Base-by-base conservation (phyloP, 1,139 yeast species). In the Yamadazyma mexicana region DNA sequence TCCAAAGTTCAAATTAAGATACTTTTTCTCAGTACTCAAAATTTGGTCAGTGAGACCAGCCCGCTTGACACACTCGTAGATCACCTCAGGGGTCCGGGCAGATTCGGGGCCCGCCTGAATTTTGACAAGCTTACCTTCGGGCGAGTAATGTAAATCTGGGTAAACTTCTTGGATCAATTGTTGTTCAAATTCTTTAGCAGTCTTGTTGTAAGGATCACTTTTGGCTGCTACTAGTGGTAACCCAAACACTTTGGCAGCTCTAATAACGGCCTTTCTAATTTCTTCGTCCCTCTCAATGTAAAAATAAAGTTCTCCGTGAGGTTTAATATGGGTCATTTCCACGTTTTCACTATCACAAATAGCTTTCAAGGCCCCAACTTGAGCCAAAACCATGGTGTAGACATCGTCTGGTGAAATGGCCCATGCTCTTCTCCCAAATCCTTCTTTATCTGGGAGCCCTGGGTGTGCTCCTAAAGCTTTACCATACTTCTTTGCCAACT, bases 161-260 rank as follows among this genome's bases (percentile, higher is more conserved):
- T 65, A 64, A 17, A 62, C 49, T 40, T 66, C 71, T 43, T 66
- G 69, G 35, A 65, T 61, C 17, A 66, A 48, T 38, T 55, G 61
- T 58, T 28, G 69, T 61, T 86, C 86, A 42, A 78, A 73, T 25
- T 71, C 65, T 57, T 85, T 83, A 27, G 95, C 88, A 59, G 71
- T 87, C 40, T 70, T 75, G 49, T 91, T 69, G 54, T 88, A 87
- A 40, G 77, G 73, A 15, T 82, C 71, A 98, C 98, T 94, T 39
- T 92, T 65, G 35, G 73, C 75, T 49, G 84, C 63, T 40, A 87
- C 91, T 26, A 81, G 83, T 4, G 97, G 95, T n/a, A 65, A 64
- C 2, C 49, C 52, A 44, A 65, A 62, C 1, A 50, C 57, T 38
- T 64, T 63, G 1, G 67, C 64, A n/a, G 68, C 70, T 43, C 50